Evolutionary conservation across 148 eudicot genomes (phyloP), one percentile per base, ranked within the genome.

Genomic region (Salicornia ramosissima): DNA sequence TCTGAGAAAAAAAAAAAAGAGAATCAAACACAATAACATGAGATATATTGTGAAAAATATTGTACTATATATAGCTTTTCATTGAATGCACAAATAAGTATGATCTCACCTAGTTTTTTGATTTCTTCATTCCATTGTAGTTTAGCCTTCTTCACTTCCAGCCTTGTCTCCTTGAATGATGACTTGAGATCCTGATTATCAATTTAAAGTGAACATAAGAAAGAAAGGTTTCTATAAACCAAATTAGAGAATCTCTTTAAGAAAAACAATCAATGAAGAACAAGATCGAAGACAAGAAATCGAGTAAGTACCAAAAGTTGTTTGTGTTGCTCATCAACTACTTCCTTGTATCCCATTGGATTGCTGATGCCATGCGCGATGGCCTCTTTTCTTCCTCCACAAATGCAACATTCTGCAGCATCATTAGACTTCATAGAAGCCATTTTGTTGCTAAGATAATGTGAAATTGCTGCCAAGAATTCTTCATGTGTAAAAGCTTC

Each of bases 91-190:
- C 43, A 54, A 26, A 67, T 31, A 14, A 42, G 31, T n/a, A n/a
- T n/a, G n/a, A 64, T 67, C 86, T 82, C 71, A 93, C 98, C 90
- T 58, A 90, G 85, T 76, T 74, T 84, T 65, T 49, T 76, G 31
- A 78, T 80, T 83, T 93, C 98, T 71, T 85, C 86, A 61, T 81
- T 83, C 95, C 98, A 88, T 45, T 83, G 75, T 55, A 65, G 75
- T 45, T 84, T 90, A 68, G 77, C 84, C 70, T 75, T 80, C 66
- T 68, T 73, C 56, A 86, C 81, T 79, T 86, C 88, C 63, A 50
- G 51, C 65, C 82, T 90, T 13, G 89, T 73, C 69, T 85, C 84
- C 63, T 70, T 65, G 67, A 85, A 83, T 61, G 77, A 77, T 52
- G 82, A 71, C 77, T 85, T 85, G 46, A 90, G 83, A 70, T 88